Evolutionary conservation across 441 rosid genomes (phyloP), one percentile per base, ranked within the genome.

Genomic region (Aleurites moluccanus): DNA sequence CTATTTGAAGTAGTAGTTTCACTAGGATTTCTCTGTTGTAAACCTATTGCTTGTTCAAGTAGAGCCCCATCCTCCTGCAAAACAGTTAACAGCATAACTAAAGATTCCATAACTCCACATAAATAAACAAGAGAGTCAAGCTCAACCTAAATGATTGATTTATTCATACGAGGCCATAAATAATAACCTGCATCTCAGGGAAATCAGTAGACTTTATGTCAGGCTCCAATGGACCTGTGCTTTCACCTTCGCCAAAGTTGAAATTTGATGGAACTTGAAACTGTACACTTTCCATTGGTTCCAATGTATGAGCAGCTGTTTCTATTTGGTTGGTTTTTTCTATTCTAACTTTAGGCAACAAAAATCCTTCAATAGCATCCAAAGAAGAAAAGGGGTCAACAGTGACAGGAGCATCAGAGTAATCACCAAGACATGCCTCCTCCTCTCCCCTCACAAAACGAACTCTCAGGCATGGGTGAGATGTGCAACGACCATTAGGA

Each of bases 321-420:
- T 82, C 83, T 69, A 73, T 73, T 15, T 80, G 76, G 44, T 84
- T 82, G 57, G 83, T 75, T 64, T 73, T 81, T 81, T 83, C 78
- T 69, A 63, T 6, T 47, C 77, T 62, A 76, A 96, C 90, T 87
- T 85, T 90, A 73, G 94, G 91, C 83, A 83, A 82, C 79, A 96
- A 78, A 86, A 76, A 92, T 33, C 84, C 86, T 85, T 89, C 89
- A 49, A 96, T 88, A 20, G 85, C 89, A 79, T 86, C 91, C 79
- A 89, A 79, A 63, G 89, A 82, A 74, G 91, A 85, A 76, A 96
- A 86, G 74, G 99, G 98, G 78, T 96, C 99, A 78, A 91, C 95
- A 67, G 93, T 82, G 67, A 87, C 64, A 76, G 81, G 78, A 70
- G 88, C 94, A 81, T 81, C 82, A 64, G 85, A 82, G 79, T 78